Evolutionary conservation across 805 yeast species (phyloP).

Genomic region (Saccharomyces paradoxus): DNA sequence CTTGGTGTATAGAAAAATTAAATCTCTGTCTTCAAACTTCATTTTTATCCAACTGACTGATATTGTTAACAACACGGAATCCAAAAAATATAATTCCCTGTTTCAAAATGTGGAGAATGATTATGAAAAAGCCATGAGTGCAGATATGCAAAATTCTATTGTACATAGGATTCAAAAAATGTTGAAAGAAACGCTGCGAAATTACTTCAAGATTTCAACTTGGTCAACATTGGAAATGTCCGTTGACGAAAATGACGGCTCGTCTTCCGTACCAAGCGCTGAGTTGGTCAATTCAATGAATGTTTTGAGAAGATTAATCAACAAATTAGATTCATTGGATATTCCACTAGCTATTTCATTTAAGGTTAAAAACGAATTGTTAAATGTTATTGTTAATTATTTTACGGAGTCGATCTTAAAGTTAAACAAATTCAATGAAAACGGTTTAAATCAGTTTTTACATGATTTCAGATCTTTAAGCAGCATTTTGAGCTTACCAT

Average conservation of each 20-base stretch:
- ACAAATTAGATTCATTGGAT: conserved; percentile 9
- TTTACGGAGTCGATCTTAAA: conserved; percentile 32
- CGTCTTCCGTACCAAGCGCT: conserved; percentile 11
- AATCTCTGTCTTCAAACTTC: conserved; percentile 12
- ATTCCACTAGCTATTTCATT: conserved; percentile 11
- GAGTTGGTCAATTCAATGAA: conserved; percentile 27
- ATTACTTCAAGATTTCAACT: conserved; percentile 27
- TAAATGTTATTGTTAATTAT: conserved; percentile 26
- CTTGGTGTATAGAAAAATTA: conserved; percentile 11
- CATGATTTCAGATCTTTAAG: conserved; percentile 28
- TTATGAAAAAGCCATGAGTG: conserved; percentile 21
- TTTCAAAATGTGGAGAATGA: conserved; percentile 27
- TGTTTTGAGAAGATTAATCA: conserved; percentile 15
- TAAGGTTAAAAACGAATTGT: conserved; percentile 20
- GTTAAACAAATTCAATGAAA: conserved; percentile 29
- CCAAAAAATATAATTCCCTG: conserved; percentile 17
- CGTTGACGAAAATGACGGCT: neutral
- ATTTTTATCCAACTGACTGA: conserved; percentile 19
- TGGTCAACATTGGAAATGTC: conserved; percentile 22
- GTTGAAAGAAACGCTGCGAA: conserved; percentile 24
- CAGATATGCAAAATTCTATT: conserved; percentile 26
- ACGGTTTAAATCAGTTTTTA: conserved; percentile 29
- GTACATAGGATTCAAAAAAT: conserved; percentile 26
- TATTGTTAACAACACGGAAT: conserved; percentile 18
- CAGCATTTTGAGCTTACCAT: conserved; percentile 20